Evolutionary conservation across 2,329 filamentous ascomycete genomes (phyloP).

Genomic region (Exophiala dermatitidis): DNA sequence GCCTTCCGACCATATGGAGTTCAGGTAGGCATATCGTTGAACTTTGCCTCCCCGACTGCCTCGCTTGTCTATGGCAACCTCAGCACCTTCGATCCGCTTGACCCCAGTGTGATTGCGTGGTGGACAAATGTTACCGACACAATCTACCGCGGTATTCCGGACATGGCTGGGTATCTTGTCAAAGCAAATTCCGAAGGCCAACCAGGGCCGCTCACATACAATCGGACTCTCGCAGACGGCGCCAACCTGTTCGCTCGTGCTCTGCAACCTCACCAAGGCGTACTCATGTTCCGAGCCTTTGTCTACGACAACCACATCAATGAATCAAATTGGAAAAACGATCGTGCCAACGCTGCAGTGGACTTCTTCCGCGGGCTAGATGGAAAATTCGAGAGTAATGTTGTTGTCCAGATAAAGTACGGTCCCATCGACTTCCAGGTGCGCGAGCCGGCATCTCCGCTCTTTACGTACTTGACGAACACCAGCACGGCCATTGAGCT

Average conservation of each 20-base stretch:
- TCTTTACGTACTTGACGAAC: conserved; percentile 50
- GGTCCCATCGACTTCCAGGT: conserved; percentile 70
- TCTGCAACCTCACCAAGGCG: conserved; percentile 51
- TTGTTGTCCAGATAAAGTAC: conserved; percentile 66
- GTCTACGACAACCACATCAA: conserved; percentile 57
- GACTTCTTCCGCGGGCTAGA: conserved; percentile 60
- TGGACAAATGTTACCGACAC: conserved; percentile 55
- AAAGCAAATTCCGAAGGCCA: conserved; percentile 69
- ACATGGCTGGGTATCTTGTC: conserved; percentile 61
- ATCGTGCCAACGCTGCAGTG: conserved; percentile 63
- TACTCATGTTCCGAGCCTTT: conserved; percentile 65
- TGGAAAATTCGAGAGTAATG: conserved; percentile 60
- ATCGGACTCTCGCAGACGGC: conserved; percentile 60
- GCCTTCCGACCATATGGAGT: conserved; percentile 61
- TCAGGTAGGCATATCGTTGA: conserved; percentile 57
- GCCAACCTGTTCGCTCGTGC: conserved; percentile 61
- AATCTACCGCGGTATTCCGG: conserved; percentile 56
- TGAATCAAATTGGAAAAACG: conserved; percentile 55
- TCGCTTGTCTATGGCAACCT: conserved; percentile 45
- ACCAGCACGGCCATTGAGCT: conserved; percentile 55
- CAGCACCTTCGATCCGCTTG: conserved; percentile 58
- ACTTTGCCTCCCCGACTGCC: conserved; percentile 57
- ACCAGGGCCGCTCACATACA: conserved; percentile 62
- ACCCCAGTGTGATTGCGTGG: conserved; percentile 53
- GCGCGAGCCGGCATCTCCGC: conserved; percentile 57